Conservation (phyloP, 148 eudicot genomes). For the Euryodendron excelsum region DNA sequence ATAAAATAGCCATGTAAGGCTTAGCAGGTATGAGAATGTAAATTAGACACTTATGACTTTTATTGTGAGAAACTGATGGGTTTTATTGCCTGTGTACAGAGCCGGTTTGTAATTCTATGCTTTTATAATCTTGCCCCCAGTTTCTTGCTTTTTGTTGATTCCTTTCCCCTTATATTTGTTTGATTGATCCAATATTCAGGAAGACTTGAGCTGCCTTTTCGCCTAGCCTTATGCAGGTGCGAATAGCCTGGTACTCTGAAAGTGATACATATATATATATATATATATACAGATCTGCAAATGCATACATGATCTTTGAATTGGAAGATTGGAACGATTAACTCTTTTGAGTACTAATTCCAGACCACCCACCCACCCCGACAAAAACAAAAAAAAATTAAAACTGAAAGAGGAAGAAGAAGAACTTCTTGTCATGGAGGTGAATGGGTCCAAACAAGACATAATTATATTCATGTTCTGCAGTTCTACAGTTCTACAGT, state of each 20-base stretch:
- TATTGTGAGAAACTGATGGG: slow-evolving; percentile 7
- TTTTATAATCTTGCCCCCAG: not conserved
- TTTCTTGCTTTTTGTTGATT: not conserved
- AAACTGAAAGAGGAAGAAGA: not conserved
- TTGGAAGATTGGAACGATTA: not conserved
- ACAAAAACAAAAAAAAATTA: not conserved
- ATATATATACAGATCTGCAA: too few relatives aligned
- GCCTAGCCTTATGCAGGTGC: slow-evolving; percentile 3
- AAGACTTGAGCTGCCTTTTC: not conserved
- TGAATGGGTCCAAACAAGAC: not conserved
- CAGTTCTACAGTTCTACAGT: too few relatives aligned
- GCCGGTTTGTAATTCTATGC: slow-evolving; percentile 9
- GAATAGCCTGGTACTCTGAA: too few relatives aligned
- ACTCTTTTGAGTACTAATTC: not conserved
- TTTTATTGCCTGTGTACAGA: not conserved
- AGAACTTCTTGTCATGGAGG: not conserved
- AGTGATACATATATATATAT: too few relatives aligned
- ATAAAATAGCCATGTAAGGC: not conserved
- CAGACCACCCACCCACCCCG: not conserved
- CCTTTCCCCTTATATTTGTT: not conserved
- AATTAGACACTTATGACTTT: not conserved
- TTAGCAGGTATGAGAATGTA: not conserved
- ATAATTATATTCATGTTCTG: not conserved
- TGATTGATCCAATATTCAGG: not conserved
- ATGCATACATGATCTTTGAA: not conserved